Evolutionary conservation across 1,284 basidiomycete species (phyloP), one percentile per base, ranked within the genome.

Genomic region (Naganishia liquefaciens): DNA sequence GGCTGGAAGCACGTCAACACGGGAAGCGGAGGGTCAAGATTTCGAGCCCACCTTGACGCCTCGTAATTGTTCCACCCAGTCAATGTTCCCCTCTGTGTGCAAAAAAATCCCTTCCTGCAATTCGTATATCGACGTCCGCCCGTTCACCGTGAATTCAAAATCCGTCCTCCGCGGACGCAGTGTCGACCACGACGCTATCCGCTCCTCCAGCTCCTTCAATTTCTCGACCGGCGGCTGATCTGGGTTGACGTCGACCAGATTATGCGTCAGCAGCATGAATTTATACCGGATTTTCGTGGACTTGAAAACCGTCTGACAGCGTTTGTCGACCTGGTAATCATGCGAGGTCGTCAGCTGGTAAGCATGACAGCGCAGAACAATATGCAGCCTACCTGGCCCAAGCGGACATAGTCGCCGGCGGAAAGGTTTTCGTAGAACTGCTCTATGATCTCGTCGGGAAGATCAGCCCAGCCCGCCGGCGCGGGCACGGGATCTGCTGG

Each of bases 91-190:
- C 71, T 65, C 77, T 75, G 70, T 77, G 71, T 60, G 57, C 52
- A 79, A 66, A 40, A 78, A 76, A 3, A 79, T 73, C 17, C 77
- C 76, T 62, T 79, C 77, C 67, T 79, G 77, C 46, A 78, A 66
- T 69, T 79, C 77, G 62, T 79, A 79, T 7, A 79, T 75, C 19
- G 75, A 74, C 30, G 73, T 75, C 7, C 64, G 71, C 1, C 77
- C 77, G n/a, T 66, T 46, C 33, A 60, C 57, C 21, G 33, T 39
- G 28, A 60, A 60, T 21, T 50, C 19, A 17, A 40, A 50, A 28
- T 50, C 57, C n/a, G 46, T 39, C 47, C 37, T 50, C 15, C 57
- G 27, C 6, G 57, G 57, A 49, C 46, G 37, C 47, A 60, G 27
- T 9, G 57, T 60, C 21, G 57, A 60, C 57, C 57, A 60, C 1